These are phyloP conservation scores for Rhodomyrtus psidioides DNA, from an alignment of 441 rosid genomes.

Conservation along the genomic window DNA sequence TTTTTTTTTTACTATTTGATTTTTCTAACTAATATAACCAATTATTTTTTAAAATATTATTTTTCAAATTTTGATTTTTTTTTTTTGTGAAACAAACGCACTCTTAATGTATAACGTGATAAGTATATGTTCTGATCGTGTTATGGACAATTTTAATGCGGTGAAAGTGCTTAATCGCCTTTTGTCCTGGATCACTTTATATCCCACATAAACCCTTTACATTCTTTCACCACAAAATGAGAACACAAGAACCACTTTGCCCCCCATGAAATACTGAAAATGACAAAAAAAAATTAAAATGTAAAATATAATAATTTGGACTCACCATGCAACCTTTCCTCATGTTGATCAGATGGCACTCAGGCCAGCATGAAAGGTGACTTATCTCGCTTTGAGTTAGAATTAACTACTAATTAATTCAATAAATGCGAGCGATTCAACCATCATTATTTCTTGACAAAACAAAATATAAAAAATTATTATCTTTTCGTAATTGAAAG, in stretches of 20 bases:
- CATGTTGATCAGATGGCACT: not conserved
- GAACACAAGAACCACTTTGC: not conserved
- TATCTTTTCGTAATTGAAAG: not conserved
- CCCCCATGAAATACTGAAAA: not conserved
- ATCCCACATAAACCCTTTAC: not conserved
- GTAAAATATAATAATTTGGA: not conserved
- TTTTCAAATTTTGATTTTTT: no score
- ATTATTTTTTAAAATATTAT: no score
- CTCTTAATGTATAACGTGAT: not conserved
- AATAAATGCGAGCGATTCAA: not conserved
- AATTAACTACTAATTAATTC: not conserved
- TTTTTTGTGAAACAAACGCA: no score
- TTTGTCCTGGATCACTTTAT: not conserved
- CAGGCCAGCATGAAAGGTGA: not conserved
- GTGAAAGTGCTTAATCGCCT: not conserved
- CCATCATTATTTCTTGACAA: no score
- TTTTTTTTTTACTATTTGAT: no score
- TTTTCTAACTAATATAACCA: no score
- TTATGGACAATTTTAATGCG: not conserved
- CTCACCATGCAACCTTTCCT: not conserved
- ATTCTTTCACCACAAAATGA: not conserved
- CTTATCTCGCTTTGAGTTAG: not conserved
- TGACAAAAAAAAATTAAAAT: not conserved
- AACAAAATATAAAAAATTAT: not conserved
- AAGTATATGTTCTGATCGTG: not conserved